Base-by-base conservation (phyloP, 192 early-diverging fungal genomes). In the Chytriomyces sp. region DNA sequence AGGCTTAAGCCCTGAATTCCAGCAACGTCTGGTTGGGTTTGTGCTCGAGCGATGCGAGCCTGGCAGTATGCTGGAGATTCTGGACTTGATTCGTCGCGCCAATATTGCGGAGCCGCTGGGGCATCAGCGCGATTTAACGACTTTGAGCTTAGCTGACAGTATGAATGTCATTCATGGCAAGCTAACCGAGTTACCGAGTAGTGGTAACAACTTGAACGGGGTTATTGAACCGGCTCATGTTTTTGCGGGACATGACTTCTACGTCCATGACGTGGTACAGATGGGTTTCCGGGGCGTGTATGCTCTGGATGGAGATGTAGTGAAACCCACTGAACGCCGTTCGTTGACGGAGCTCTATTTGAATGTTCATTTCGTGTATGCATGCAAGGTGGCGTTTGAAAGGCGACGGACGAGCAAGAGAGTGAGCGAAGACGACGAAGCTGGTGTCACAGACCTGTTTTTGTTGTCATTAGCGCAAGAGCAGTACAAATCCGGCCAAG, bases 401-500 rank as follows among this genome's bases (percentile, higher is more conserved):
- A 22, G 68, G 3, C 30, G 68, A 8, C 28, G 57, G 41, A 49
- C 28, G 5, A n/a, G 22, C 2, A 4, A 26, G n/a, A n/a, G n/a
- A n/a, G 26, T 70, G 1, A 41, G 19, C 25, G 38, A 28, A 37
- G 17, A 56, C 26, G 53, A 31, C 8, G 53, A 25, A 0, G 66
- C n/a, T 17, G 7, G 22, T 1, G 22, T 44, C 10, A 25, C 22
- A 5, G 54, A 58, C 22, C 0, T 38, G 32, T 44, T 70, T 22
- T 32, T 76, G 0, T n/a, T 72, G 12, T 30, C 54, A 5, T 39
- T 77, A 10, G 79, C 75, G 56, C 49, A 34, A 25, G 72, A 77
- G 39, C 10, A 54, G 39, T 76, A 44, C 64, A 34, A 37, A 22
- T 12, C 52, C 4, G 73, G 53, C 10, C 72, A 80, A 22, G 59